phyloP scores from a whole-genome alignment of 164 flowering plant species.

The Paratinospora sagittata region DNA sequence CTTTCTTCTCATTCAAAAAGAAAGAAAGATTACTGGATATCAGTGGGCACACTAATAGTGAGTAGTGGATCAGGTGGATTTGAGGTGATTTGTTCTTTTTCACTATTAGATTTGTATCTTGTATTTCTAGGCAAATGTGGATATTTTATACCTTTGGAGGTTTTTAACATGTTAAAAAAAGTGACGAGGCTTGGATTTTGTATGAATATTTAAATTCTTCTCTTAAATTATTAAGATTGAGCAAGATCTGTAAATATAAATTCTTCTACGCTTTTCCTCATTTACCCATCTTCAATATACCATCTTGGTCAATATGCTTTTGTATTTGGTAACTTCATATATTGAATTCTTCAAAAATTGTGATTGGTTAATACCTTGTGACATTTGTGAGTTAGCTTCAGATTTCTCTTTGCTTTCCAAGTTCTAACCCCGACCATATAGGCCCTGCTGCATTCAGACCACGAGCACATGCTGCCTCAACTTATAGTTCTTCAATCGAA shows the following conservation, averaged over 20 bases:
- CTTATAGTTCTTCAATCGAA: constrained; percentile 63
- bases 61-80: background rate
- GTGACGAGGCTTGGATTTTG: background rate
- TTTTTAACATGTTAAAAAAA: background rate
- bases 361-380: too few relatives aligned
- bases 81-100: background rate
- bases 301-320: background rate
- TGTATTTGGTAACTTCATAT: too few relatives aligned
- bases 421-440: constrained; percentile 19
- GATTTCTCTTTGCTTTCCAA: background rate
- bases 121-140: background rate
- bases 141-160: background rate
- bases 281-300: background rate
- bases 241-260: background rate
- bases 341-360: too few relatives aligned
- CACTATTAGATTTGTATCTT: background rate
- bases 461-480: constrained; percentile 62
- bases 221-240: background rate
- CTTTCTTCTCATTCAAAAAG: too few relatives aligned
- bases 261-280: background rate
- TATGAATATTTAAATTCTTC: background rate
- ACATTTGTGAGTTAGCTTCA: background rate
- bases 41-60: background rate
- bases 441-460: constrained; percentile 99
- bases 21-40: background rate